Evolutionary conservation across 2,329 filamentous ascomycete genomes (phyloP).

Genomic region (Talaromyces atroroseus): DNA sequence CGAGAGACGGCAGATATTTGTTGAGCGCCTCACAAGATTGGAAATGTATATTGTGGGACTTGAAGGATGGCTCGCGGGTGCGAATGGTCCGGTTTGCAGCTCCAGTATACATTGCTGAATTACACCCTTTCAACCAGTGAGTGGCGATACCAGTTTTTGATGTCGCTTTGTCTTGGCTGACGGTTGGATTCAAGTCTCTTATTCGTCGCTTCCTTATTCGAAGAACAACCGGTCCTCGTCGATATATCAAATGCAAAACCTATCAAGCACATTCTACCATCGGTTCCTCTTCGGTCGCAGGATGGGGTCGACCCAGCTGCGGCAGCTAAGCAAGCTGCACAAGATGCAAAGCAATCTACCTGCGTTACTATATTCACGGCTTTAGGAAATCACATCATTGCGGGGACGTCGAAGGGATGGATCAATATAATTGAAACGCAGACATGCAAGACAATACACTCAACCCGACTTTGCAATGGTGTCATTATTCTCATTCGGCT

Average conservation of each 20-base stretch:
- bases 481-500: conserved; percentile 84
- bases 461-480: conserved; percentile 78
- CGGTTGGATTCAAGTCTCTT: conserved; percentile 52
- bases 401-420: conserved; percentile 92
- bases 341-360: conserved; percentile 91
- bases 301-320: conserved; percentile 55
- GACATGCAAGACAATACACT: conserved; percentile 78
- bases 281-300: conserved; percentile 69
- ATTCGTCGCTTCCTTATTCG: conserved; percentile 88
- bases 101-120: conserved; percentile 90
- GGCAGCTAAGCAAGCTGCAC: conserved; percentile 79
- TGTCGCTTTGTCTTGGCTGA: background rate
- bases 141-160: conserved; percentile 19
- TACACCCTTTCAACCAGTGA: conserved; percentile 86
- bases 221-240: conserved; percentile 85
- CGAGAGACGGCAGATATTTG: conserved; percentile 80
- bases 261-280: conserved; percentile 71
- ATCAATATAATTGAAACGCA: conserved; percentile 88
- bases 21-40: conserved; percentile 92
- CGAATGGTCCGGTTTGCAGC: conserved; percentile 87
- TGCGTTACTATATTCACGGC: conserved; percentile 87
- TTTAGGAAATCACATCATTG: conserved; percentile 79
- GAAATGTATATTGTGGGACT: conserved; percentile 94
- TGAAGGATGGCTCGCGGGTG: conserved; percentile 65
- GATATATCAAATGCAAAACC: conserved; percentile 67